phyloP scores from a whole-genome alignment of 768 basidiomycete species.

The Trametes punicea region DNA sequence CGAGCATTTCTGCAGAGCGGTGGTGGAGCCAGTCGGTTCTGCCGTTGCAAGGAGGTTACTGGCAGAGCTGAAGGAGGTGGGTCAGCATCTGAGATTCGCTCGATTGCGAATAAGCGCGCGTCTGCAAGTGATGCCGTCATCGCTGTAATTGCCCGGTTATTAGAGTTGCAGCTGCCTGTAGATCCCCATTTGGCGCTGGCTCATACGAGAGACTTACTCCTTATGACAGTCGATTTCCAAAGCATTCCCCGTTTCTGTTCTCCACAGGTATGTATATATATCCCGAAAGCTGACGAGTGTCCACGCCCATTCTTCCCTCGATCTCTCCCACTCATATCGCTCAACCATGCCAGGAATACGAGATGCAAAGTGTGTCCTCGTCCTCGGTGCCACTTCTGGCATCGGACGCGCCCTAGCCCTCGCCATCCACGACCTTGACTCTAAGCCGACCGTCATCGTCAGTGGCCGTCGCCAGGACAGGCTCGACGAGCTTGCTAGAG shows the following conservation, averaged over 20 bases:
- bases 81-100: background rate
- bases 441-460: conserved; percentile 48
- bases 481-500: conserved; percentile 44
- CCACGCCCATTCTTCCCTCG: background rate
- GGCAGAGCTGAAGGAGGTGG: background rate
- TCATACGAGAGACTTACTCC: no score
- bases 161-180: no score
- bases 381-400: conserved; percentile 57
- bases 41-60: no score
- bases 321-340: background rate
- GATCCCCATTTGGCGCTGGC: no score
- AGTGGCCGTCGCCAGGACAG: conserved; percentile 51
- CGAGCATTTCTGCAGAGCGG: no score
- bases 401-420: conserved; percentile 56
- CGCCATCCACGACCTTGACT: conserved; percentile 44
- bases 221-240: no score
- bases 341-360: conserved; percentile 34
- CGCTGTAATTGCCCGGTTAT: no score
- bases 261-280: no score
- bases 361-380: conserved; percentile 47
- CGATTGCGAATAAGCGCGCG: background rate
- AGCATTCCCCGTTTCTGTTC: no score
- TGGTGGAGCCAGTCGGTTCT: no score
- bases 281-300: background rate
- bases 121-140: background rate